Evolutionary conservation across 805 yeast species (phyloP).

Genomic region (Wickerhamomyces hampshirensis): DNA sequence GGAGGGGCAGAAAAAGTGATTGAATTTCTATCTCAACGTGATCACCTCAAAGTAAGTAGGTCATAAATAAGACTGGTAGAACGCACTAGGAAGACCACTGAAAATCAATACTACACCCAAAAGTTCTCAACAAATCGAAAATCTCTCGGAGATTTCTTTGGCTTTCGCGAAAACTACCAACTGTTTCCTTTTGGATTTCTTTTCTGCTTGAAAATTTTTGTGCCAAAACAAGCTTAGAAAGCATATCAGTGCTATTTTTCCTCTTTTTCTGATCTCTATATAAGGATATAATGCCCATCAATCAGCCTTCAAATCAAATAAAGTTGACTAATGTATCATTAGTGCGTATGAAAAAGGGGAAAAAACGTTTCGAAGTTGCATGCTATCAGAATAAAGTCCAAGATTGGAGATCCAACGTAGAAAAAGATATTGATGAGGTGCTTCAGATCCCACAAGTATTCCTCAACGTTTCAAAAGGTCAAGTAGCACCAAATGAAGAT

Average conservation of each 20-base stretch:
- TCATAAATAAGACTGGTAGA: too few species aligned
- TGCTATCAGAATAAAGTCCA: constrained; percentile 97
- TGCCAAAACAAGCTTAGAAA: too few species aligned
- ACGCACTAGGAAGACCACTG: too few species aligned
- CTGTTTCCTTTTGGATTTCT: too few species aligned
- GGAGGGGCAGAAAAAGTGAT: constrained; percentile 1
- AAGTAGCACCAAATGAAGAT: constrained; percentile 85
- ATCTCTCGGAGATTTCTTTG: too few species aligned
- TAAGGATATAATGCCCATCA: constrained; percentile 46
- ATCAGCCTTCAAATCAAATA: constrained; percentile 87
- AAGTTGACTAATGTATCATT: constrained; percentile 90
- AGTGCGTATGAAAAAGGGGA: constrained; percentile 86
- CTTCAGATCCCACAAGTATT: constrained; percentile 95
- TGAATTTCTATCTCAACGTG: constrained; percentile 1
- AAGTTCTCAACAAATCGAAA: too few species aligned
- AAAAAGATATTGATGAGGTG: constrained; percentile 93
- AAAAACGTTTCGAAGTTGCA: constrained; percentile 89
- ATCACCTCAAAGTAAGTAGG: too few species aligned
- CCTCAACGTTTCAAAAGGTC: constrained; percentile 89
- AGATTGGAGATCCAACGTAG: constrained; percentile 85
- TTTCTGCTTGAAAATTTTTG: background rate
- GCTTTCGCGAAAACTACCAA: too few species aligned
- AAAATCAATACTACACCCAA: constrained; percentile 3
- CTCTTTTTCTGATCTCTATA: background rate
- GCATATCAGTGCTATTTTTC: background rate